Evolutionary conservation across 495 filamentous ascomycete species (phyloP).

Genomic region (Tuber aestivum): DNA sequence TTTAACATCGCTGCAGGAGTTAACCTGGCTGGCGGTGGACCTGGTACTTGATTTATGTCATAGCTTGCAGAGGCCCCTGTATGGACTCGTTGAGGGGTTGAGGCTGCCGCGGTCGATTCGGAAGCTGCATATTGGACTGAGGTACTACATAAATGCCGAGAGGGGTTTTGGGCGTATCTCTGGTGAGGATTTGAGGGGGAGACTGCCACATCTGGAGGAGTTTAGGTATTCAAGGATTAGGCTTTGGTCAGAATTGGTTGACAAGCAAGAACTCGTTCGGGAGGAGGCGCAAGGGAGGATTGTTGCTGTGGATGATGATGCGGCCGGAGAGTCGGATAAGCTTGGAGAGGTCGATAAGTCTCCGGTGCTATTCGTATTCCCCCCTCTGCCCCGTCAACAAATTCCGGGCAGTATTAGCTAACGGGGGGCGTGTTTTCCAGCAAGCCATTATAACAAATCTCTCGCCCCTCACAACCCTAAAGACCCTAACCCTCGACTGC

Average conservation of each 20-base stretch:
- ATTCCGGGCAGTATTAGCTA: background rate
- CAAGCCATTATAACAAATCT: constrained; percentile 7
- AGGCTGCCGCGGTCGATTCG: background rate
- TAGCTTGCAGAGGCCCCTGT: background rate
- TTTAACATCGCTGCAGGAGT: background rate
- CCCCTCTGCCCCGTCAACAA: background rate
- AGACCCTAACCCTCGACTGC: constrained; percentile 12
- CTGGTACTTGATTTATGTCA: background rate
- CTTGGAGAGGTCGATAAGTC: background rate
- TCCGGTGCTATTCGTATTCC: background rate
- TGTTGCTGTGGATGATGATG: background rate
- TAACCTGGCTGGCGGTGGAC: background rate
- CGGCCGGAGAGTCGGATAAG: background rate
- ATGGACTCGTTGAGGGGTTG: background rate
- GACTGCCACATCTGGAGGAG: constrained; percentile 5
- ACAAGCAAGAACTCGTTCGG: background rate
- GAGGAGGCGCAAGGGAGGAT: background rate
- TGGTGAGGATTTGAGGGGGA: background rate
- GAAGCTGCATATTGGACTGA: constrained; percentile 4
- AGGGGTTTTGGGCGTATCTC: background rate
- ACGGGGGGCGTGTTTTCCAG: background rate
- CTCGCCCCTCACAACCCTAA: constrained; percentile 12
- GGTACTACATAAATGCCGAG: background rate
- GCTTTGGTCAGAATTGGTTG: background rate
- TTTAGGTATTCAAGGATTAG: constrained; percentile 14